Conservation (phyloP, 2,329 filamentous ascomycete species). For the Fusarium virguliforme region DNA sequence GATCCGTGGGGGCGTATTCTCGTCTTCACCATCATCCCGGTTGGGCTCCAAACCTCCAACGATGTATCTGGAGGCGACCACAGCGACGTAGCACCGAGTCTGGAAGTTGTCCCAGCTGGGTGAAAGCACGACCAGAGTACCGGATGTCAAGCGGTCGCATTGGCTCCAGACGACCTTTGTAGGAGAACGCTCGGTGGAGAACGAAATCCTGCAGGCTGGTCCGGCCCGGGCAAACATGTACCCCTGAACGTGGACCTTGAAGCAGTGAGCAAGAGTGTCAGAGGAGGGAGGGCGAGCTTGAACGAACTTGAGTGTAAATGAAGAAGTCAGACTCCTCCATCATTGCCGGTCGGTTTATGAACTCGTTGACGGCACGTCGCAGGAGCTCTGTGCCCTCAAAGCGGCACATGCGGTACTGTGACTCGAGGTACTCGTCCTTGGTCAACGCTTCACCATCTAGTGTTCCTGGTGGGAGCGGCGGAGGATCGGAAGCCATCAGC, state of each 20-base stretch:
- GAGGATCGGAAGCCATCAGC: constrained; percentile 40
- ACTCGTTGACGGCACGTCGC: constrained; percentile 74
- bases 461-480: constrained; percentile 31
- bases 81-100: constrained; percentile 77
- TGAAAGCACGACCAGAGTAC: constrained; percentile 69
- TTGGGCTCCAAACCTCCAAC: constrained; percentile 73
- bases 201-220: constrained; percentile 77
- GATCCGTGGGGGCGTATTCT: constrained; percentile 73
- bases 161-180: constrained; percentile 78
- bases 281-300: neutral
- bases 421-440: constrained; percentile 73
- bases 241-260: constrained; percentile 76
- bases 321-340: constrained; percentile 71
- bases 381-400: constrained; percentile 82
- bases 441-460: neutral
- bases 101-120: constrained; percentile 73
- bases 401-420: constrained; percentile 82
- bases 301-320: constrained; percentile 77
- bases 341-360: constrained; percentile 68
- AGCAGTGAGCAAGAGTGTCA: constrained; percentile 14
- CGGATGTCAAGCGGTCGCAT: constrained; percentile 67
- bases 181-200: constrained; percentile 76
- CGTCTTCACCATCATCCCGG: constrained; percentile 37
- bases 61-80: constrained; percentile 79
- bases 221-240: constrained; percentile 76